Percentiles rank a stretch among this genome's conserved stretches.
Evolutionary conservation across 2,329 filamentous ascomycete genomes (phyloP).

Genomic region (Talaromyces sp.): DNA sequence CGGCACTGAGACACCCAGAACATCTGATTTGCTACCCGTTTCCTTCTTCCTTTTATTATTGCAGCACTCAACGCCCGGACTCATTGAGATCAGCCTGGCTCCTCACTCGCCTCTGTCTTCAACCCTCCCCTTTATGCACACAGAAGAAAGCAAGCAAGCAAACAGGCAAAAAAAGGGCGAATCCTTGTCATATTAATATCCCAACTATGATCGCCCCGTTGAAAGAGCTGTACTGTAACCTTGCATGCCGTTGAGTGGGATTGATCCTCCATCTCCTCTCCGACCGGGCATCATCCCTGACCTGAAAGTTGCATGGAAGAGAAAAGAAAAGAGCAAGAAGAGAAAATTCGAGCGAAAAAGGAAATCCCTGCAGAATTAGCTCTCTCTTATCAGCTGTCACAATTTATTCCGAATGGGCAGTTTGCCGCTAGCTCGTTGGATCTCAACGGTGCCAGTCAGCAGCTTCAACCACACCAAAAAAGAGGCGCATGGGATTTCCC

Average conservation of each 20-base stretch:
- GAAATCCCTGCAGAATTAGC: neutral
- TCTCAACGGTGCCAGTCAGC: neutral
- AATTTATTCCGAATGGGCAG: slow-evolving; percentile 2
- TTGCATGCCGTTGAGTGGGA: neutral
- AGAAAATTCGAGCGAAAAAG: neutral
- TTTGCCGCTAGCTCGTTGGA: neutral
- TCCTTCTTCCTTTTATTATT: neutral
- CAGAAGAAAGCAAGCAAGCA: neutral
- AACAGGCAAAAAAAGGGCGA: neutral
- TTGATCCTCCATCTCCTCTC: neutral
- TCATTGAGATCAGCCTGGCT: neutral
- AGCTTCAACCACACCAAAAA: neutral
- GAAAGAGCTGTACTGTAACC: neutral
- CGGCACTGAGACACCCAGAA: neutral
- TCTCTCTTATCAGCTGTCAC: slow-evolving; percentile 1
- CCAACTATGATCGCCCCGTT: neutral
- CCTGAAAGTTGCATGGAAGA: neutral
- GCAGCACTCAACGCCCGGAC: neutral
- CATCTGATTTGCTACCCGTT: neutral
- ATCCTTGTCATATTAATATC: neutral
- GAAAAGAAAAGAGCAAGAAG: neutral
- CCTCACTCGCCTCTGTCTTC: neutral
- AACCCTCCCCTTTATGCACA: neutral
- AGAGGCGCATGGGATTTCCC: slow-evolving; percentile 1
- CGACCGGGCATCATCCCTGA: neutral